Conservation (phyloP, 345 rosid species). For the Erucastrum elatum region DNA sequence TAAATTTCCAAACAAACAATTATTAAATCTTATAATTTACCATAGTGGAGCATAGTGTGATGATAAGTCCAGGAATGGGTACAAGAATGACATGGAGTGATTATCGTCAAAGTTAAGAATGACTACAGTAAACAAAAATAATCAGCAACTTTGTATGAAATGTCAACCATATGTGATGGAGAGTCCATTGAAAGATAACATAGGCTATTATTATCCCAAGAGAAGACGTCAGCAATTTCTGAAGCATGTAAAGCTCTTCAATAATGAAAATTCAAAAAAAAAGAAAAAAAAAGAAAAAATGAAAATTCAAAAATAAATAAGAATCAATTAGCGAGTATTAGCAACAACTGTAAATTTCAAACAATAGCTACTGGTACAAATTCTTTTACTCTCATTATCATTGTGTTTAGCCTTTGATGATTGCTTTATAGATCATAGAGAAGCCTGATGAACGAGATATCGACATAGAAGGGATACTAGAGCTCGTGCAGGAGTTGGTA, state of each 20-base stretch:
- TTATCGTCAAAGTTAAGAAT: neutral
- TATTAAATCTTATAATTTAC: constrained; percentile 43
- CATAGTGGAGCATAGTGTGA: constrained; percentile 62
- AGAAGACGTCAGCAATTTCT: constrained; percentile 51
- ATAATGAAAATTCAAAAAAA: no score
- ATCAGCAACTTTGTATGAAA: neutral
- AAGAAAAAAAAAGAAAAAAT: no score
- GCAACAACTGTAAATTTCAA: no score
- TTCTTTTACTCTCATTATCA: no score
- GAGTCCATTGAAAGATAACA: constrained; percentile 80
- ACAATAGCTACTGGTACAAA: no score
- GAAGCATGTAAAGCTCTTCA: constrained; percentile 59
- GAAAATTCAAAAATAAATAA: neutral
- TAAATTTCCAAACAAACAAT: no score
- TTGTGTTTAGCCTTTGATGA: no score
- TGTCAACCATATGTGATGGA: constrained; percentile 69
- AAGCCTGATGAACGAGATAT: no score
- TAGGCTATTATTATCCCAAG: constrained; percentile 64
- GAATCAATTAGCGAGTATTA: neutral
- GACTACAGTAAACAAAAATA: neutral
- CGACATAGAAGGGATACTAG: constrained; percentile 16
- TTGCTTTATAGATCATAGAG: no score
- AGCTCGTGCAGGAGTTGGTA: constrained; percentile 34
- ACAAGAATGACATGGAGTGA: neutral
- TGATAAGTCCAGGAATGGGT: constrained; percentile 68